A percentile compares a stretch with the other conserved stretches of the same genome.
These are phyloP conservation scores for Salix koriyanagi DNA, from an alignment of 345 rosid genomes.

Conservation along the genomic window DNA sequence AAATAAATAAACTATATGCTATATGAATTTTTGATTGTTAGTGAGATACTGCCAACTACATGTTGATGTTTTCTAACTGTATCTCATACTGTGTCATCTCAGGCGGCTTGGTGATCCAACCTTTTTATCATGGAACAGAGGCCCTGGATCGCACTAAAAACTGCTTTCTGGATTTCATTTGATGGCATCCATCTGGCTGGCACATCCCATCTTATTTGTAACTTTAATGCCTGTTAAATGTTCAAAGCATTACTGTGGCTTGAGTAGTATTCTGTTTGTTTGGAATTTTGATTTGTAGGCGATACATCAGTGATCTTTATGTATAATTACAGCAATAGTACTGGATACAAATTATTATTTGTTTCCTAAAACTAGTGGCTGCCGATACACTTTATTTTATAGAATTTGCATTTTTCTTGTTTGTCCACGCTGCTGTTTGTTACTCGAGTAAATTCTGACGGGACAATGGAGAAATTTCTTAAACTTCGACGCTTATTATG, in stretches of 20 bases:
- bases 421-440: neutral
- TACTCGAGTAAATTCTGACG: conserved; percentile 39
- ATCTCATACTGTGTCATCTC: conserved; percentile 10
- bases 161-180: neutral
- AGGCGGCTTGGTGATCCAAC: conserved; percentile 97
- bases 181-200: neutral
- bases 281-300: neutral
- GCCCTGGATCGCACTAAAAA: conserved; percentile 46
- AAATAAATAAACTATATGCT: neutral
- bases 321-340: neutral
- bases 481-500: neutral
- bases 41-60: neutral
- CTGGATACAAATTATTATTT: neutral
- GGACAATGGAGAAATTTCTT: neutral
- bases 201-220: neutral
- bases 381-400: neutral
- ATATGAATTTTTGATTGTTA: neutral
- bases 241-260: neutral
- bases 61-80: neutral
- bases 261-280: neutral
- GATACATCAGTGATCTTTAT: neutral
- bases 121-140: conserved; percentile 92
- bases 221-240: neutral
- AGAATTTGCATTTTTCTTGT: neutral
- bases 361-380: neutral